phyloP scores from a whole-genome alignment of 2,329 filamentous ascomycete species.

The Fusarium dimerum region DNA sequence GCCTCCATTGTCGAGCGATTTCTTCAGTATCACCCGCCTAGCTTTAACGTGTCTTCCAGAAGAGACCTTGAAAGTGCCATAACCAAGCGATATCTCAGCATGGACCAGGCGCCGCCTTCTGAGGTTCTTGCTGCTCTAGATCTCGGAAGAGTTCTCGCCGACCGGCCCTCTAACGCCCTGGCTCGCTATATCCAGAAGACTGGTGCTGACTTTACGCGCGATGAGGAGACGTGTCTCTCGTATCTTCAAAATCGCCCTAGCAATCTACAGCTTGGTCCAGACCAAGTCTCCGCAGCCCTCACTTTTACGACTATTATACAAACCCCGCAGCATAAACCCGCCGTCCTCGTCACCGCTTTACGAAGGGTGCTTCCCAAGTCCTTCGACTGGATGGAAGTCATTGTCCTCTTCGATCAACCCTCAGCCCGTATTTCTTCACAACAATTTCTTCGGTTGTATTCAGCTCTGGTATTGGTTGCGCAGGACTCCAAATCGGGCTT shows the following conservation, averaged over 20 bases:
- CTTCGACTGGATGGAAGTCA: constrained; percentile 71
- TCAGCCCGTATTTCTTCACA: constrained; percentile 72
- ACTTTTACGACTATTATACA: constrained; percentile 65
- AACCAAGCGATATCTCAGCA: constrained; percentile 66
- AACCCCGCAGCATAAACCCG: constrained; percentile 53
- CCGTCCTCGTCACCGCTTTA: constrained; percentile 62
- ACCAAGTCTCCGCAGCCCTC: constrained; percentile 79
- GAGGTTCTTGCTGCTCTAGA: constrained; percentile 72
- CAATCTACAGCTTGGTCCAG: constrained; percentile 69
- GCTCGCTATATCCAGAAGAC: constrained; percentile 71
- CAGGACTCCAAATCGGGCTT: constrained; percentile 52
- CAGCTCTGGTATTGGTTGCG: constrained; percentile 74
- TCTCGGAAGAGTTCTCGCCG: constrained; percentile 65
- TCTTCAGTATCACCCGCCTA: constrained; percentile 82
- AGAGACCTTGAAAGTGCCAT: constrained; percentile 69
- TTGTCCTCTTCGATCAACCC: constrained; percentile 79
- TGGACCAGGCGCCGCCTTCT: constrained; percentile 66
- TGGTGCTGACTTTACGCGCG: constrained; percentile 74
- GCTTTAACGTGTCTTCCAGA: constrained; percentile 76
- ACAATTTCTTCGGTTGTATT: constrained; percentile 82
- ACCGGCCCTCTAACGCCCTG: constrained; percentile 57
- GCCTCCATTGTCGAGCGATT: constrained; percentile 82
- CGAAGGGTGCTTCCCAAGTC: constrained; percentile 61
- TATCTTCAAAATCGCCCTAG: constrained; percentile 55
- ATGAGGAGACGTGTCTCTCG: constrained; percentile 64